phyloP scores from a whole-genome alignment of 768 basidiomycete genomes.

The Psilocybe sp. region DNA sequence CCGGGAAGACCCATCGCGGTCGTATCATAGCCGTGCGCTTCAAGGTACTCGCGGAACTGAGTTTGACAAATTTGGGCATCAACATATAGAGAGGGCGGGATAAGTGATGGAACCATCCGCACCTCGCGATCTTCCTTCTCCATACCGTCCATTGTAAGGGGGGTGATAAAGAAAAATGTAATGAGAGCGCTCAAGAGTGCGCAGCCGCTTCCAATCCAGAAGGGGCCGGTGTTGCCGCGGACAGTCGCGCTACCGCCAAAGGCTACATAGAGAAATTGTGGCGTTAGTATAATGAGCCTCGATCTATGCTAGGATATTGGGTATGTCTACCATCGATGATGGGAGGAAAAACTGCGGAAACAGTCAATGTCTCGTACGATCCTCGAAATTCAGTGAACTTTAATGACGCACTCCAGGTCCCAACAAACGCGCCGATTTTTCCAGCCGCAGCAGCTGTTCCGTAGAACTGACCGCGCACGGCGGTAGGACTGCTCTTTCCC shows the following conservation, averaged over 20 bases:
- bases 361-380: neutral
- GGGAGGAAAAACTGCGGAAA: conserved; percentile 53
- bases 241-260: conserved; percentile 55
- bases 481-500: conserved; percentile 82
- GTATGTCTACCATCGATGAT: conserved; percentile 70
- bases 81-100: conserved; percentile 1
- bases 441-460: conserved; percentile 84
- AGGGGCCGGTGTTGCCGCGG: conserved; percentile 80
- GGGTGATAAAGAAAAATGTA: conserved; percentile 70
- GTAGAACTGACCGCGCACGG: conserved; percentile 82
- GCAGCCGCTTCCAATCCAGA: conserved; percentile 80
- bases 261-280: conserved; percentile 30
- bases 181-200: conserved; percentile 76
- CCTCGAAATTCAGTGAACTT: neutral
- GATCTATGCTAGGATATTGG: too few relatives aligned
- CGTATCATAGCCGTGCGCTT: conserved; percentile 76
- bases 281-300: neutral
- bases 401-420: conserved; percentile 67
- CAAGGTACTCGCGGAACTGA: conserved; percentile 82
- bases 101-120: conserved; percentile 16
- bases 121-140: conserved; percentile 67
- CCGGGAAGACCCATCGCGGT: conserved; percentile 60
- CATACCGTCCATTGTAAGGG: conserved; percentile 79
- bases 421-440: conserved; percentile 81
- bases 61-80: neutral